These are phyloP conservation scores for Trifolium pratense DNA, from an alignment of 306 rosid species.

Conservation along the genomic window DNA sequence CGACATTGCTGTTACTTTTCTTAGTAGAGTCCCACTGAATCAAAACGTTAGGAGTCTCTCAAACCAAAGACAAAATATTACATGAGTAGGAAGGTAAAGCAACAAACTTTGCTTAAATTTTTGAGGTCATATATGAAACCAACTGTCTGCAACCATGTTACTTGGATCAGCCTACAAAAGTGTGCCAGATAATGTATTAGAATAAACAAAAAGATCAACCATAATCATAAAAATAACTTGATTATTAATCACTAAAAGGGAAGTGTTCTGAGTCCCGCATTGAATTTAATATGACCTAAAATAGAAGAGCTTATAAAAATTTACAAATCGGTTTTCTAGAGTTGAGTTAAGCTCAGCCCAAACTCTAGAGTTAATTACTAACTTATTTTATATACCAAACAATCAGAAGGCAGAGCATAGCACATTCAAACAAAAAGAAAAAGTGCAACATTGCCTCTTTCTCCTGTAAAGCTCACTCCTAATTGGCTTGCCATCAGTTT, in stretches of 20 bases:
- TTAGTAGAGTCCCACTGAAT: constrained; percentile 1
- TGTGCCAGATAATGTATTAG: constrained; percentile 33
- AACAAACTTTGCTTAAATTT: constrained; percentile 79
- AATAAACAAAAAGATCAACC: constrained; percentile 18
- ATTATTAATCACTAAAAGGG: not conserved
- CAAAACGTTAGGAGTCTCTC: constrained; percentile 17
- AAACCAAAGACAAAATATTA: constrained; percentile 40
- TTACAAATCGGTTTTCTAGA: not conserved
- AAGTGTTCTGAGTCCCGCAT: not conserved
- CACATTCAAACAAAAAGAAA: not conserved
- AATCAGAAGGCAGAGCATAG: not conserved
- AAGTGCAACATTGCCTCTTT: not conserved
- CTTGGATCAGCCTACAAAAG: constrained; percentile 84
- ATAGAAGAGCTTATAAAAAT: not conserved
- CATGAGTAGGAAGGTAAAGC: constrained; percentile 51
- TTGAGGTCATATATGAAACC: constrained; percentile 80
- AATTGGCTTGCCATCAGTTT: constrained; percentile 22
- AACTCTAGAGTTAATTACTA: constrained; percentile 5
- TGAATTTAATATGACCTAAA: not conserved
- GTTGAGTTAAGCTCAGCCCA: not conserved
- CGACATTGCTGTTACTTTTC: constrained; percentile 8
- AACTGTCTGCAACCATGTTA: constrained; percentile 71
- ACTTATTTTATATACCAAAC: constrained; percentile 9
- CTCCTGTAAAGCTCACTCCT: constrained; percentile 15
- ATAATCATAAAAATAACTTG: constrained; percentile 23